A percentile compares a stretch with the other conserved stretches of the same genome.
Conservation (phyloP, 148 eudicot species). For the Rhododendron molle region DNA sequence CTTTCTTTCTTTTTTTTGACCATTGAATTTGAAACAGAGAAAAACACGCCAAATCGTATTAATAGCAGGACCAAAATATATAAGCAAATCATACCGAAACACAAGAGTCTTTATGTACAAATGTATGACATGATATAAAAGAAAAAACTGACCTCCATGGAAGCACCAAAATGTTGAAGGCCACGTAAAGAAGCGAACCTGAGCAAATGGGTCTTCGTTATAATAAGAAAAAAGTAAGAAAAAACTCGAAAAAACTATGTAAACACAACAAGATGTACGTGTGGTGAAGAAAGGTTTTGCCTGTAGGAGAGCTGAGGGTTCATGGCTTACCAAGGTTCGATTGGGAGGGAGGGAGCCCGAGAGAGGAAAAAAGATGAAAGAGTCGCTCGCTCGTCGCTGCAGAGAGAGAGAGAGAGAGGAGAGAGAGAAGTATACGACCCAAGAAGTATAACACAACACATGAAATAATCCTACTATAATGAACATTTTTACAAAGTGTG, state of each 20-base stretch:
- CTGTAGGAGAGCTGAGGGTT: slow-evolving; percentile 1
- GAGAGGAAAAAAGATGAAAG: slow-evolving; percentile 6
- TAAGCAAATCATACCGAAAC: background rate
- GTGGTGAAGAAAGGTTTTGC: background rate
- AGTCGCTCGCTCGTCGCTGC: slow-evolving; percentile 16
- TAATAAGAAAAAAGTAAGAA: background rate
- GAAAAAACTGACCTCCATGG: slow-evolving; percentile 11
- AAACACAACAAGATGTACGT: background rate
- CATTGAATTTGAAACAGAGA: too few relatives aligned
- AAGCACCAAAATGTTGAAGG: slow-evolving; percentile 1
- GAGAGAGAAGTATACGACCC: background rate
- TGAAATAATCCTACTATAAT: too few relatives aligned
- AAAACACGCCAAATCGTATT: background rate
- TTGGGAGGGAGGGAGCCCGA: background rate
- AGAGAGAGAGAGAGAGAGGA: background rate
- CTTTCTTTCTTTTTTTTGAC: too few relatives aligned
- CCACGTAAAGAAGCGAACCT: slow-evolving; percentile 14
- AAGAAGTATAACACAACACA: background rate
- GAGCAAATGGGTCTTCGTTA: slow-evolving; percentile 24
- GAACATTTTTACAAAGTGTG: too few relatives aligned
- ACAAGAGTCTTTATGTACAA: background rate
- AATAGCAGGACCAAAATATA: slow-evolving; percentile 6
- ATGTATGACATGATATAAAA: background rate
- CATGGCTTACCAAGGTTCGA: slow-evolving; percentile 7
- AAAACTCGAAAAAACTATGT: background rate